Evolutionary conservation across 495 filamentous ascomycete species (phyloP).

Genomic region (Penicillium dipodomyicola): DNA sequence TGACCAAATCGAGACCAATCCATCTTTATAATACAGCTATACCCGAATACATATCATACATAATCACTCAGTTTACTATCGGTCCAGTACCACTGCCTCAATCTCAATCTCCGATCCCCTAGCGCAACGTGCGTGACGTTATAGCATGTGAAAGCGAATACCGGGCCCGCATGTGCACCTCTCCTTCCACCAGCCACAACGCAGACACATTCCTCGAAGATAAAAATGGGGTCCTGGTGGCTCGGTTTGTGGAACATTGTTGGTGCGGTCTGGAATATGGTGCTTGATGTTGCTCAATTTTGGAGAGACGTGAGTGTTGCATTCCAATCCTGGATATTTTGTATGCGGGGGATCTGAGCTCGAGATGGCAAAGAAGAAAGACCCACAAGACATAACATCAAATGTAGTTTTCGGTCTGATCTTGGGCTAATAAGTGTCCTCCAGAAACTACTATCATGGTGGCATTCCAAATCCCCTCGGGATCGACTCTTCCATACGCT

Average conservation of each 20-base stretch:
- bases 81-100: neutral
- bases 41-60: neutral
- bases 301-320: constrained; percentile 57
- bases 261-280: constrained; percentile 50
- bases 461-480: constrained; percentile 39
- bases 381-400: neutral
- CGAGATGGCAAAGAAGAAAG: neutral
- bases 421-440: neutral
- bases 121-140: constrained; percentile 19
- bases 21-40: too few relatives aligned
- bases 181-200: neutral
- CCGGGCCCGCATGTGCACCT: constrained; percentile 15
- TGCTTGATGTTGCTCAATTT: constrained; percentile 61
- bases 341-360: neutral
- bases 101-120: neutral
- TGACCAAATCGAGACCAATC: neutral
- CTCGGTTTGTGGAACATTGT: constrained; percentile 34
- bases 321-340: neutral
- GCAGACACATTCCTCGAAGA: constrained; percentile 8
- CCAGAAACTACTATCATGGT: constrained; percentile 42
- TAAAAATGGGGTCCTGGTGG: constrained; percentile 27
- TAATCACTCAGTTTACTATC: neutral
- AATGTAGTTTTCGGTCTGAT: neutral
- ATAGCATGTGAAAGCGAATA: constrained; percentile 40
- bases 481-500: constrained; percentile 43